Evolutionary conservation across 2,329 filamentous ascomycete genomes (phyloP).

Genomic region (Epichloe gansuensis): DNA sequence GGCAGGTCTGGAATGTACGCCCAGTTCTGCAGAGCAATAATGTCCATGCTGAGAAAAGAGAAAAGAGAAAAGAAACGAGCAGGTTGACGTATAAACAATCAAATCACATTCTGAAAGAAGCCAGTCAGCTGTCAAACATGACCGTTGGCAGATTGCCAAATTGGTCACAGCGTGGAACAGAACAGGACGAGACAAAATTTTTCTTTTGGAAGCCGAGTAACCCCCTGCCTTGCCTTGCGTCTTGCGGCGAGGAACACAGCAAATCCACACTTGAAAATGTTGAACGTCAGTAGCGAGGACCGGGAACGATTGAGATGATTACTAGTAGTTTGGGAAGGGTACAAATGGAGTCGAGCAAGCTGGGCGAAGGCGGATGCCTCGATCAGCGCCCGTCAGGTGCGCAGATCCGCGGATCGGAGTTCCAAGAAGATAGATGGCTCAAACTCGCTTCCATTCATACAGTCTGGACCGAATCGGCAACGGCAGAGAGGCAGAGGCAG

Average conservation of each 20-base stretch:
- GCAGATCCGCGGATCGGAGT: too few species aligned
- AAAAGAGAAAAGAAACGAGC: neutral
- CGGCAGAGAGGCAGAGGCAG: neutral
- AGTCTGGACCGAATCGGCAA: neutral
- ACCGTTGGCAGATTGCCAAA: neutral
- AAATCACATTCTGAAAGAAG: neutral
- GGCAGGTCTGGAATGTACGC: conserved; percentile 25
- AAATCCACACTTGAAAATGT: neutral
- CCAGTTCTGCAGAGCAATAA: conserved; percentile 23
- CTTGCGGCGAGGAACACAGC: neutral
- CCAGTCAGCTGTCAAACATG: neutral
- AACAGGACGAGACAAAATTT: neutral
- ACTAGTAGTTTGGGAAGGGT: neutral
- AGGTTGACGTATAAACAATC: neutral
- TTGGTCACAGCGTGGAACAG: neutral
- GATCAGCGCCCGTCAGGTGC: too few species aligned
- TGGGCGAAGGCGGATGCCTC: neutral
- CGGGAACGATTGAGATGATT: neutral
- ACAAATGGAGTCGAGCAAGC: neutral
- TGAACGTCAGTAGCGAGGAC: neutral
- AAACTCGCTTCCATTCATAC: too few species aligned
- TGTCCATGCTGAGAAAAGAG: conserved; percentile 17
- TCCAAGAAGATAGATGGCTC: too few species aligned
- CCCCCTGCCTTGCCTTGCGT: neutral
- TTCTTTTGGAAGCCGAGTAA: neutral